These are phyloP conservation scores for Malassezia pachydermatis DNA, from an alignment of 1,284 basidiomycete species.

Conservation along the genomic window DNA sequence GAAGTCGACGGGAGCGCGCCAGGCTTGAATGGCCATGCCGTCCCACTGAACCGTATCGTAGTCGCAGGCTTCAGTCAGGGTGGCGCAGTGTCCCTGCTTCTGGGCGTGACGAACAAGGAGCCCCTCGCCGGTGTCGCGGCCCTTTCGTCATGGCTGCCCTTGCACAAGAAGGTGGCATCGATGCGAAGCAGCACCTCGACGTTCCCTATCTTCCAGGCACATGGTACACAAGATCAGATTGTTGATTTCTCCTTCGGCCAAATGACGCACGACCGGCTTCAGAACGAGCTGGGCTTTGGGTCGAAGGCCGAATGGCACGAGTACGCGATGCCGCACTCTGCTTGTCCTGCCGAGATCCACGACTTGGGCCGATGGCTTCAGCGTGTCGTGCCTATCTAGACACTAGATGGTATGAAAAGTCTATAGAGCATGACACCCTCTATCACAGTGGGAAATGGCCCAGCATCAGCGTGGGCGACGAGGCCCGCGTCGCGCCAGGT, in stretches of 20 bases:
- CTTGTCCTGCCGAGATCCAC: slow-evolving; percentile 35
- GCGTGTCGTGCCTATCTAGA: slow-evolving; percentile 10
- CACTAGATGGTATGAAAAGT: neutral
- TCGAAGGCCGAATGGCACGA: slow-evolving; percentile 28
- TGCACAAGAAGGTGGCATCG: slow-evolving; percentile 31
- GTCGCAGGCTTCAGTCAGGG: slow-evolving; percentile 40
- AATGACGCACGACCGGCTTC: slow-evolving; percentile 26
- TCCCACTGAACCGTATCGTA: slow-evolving; percentile 38
- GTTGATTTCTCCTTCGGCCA: slow-evolving; percentile 36
- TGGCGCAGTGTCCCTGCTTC: slow-evolving; percentile 38
- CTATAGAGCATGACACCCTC: neutral
- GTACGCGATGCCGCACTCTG: slow-evolving; percentile 43
- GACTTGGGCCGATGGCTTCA: slow-evolving; percentile 16
- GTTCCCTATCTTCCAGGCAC: slow-evolving; percentile 39
- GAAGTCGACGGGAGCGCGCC: slow-evolving; percentile 34
- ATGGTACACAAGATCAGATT: slow-evolving; percentile 40
- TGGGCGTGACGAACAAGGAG: slow-evolving; percentile 28
- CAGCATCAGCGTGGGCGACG: slow-evolving; percentile 12
- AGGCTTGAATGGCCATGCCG: slow-evolving; percentile 28
- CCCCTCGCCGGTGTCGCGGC: slow-evolving; percentile 36
- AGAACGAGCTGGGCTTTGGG: slow-evolving; percentile 26
- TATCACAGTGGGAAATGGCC: slow-evolving; percentile 8
- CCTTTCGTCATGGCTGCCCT: slow-evolving; percentile 43
- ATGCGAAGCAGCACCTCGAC: slow-evolving; percentile 21
- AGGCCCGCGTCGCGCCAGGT: slow-evolving; percentile 19